Conservation (phyloP, 768 basidiomycete species). For the Pholiota microspora region DNA sequence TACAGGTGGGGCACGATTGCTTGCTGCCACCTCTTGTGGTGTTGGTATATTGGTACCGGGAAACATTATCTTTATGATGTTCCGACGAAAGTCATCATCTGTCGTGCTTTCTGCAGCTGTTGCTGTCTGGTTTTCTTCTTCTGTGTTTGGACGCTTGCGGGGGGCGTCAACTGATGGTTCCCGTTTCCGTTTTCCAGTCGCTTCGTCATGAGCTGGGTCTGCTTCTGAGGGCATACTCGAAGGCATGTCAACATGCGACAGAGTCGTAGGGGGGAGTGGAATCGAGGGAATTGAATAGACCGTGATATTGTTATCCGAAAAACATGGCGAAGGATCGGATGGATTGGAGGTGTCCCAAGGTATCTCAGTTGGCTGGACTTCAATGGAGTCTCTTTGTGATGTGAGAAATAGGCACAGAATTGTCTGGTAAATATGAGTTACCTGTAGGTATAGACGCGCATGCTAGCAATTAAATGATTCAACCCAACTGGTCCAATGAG, state of each 20-base stretch:
- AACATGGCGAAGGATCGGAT: conserved; percentile 41
- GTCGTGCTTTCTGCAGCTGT: not conserved
- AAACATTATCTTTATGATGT: conserved; percentile 62
- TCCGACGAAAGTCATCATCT: conserved; percentile 47
- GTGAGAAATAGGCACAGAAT: conserved; percentile 5
- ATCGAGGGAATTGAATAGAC: conserved; percentile 60
- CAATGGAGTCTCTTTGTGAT: conserved; percentile 45
- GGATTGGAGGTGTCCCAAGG: conserved; percentile 24
- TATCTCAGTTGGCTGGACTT: conserved; percentile 45
- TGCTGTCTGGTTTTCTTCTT: not conserved
- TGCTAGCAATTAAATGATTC: conserved; percentile 67
- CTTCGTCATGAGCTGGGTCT: conserved; percentile 9
- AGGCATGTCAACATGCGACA: too few species aligned
- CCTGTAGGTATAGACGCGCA: conserved; percentile 70
- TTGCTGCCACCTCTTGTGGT: not conserved
- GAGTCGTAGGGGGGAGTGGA: conserved; percentile 11
- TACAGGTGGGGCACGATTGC: not conserved
- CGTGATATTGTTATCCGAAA: conserved; percentile 59
- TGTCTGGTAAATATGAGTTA: conserved; percentile 26
- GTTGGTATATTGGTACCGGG: conserved; percentile 33
- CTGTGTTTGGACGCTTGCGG: conserved; percentile 32
- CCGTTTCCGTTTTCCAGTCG: conserved; percentile 44
- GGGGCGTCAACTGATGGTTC: conserved; percentile 33
- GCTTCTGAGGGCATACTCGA: not conserved
- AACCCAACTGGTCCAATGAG: conserved; percentile 74